phyloP scores from a whole-genome alignment of 768 basidiomycete genomes.

The Piloderma croceum region DNA sequence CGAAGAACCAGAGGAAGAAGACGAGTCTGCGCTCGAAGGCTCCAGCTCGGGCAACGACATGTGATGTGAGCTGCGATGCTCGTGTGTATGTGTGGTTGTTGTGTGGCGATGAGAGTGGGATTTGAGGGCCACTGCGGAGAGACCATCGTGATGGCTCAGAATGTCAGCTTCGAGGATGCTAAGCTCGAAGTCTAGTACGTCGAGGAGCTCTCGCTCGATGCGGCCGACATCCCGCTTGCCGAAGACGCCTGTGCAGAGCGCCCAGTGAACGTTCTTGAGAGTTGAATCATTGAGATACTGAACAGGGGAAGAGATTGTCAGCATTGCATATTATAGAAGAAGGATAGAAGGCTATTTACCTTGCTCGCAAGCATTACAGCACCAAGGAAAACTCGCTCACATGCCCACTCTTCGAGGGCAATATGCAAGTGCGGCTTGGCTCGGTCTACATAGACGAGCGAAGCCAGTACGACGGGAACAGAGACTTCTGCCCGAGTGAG shows the following conservation, averaged over 20 bases:
- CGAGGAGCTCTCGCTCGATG: constrained; percentile 78
- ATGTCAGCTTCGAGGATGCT: constrained; percentile 59
- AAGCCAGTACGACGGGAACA: constrained; percentile 59
- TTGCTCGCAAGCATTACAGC: constrained; percentile 86
- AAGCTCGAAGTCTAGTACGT: constrained; percentile 74
- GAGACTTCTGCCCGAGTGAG: constrained; percentile 70
- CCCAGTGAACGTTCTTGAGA: constrained; percentile 89
- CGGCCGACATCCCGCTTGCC: constrained; percentile 76
- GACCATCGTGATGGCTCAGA: constrained; percentile 38
- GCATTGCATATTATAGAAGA: not conserved
- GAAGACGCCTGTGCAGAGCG: constrained; percentile 76
- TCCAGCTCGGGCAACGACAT: constrained; percentile 37
- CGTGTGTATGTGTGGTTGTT: constrained; percentile 12
- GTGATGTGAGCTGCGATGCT: constrained; percentile 16
- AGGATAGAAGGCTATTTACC: constrained; percentile 34
- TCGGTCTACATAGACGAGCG: constrained; percentile 73
- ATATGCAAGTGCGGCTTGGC: constrained; percentile 78
- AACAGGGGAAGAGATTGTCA: constrained; percentile 2
- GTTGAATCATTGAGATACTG: constrained; percentile 86
- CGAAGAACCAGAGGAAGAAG: constrained; percentile 31
- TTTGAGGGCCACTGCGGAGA: constrained; percentile 24
- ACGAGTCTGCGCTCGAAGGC: constrained; percentile 35
- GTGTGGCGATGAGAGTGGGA: constrained; percentile 19
- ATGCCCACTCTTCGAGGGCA: constrained; percentile 78
- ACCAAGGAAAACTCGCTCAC: constrained; percentile 87